Percentiles rank a stretch among this genome's conserved stretches.
These are phyloP conservation scores for Saccharomycopsis fibuligera DNA, from an alignment of 805 yeast species.

Conservation along the genomic window DNA sequence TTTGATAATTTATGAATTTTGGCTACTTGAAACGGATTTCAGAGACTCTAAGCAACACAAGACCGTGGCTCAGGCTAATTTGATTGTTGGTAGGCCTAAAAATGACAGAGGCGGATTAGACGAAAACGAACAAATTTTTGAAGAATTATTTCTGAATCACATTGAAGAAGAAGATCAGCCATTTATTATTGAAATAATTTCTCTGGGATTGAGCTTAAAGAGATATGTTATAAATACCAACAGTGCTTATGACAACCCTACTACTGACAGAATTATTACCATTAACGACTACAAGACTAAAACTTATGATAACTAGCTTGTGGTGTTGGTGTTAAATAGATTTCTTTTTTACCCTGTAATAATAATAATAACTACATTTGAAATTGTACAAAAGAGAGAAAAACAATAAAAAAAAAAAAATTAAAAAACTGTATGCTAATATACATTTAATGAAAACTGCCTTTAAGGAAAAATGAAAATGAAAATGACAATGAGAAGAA, in stretches of 20 bases:
- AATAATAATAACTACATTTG: too few species aligned
- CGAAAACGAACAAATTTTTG: slow-evolving; percentile 2
- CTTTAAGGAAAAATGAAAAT: too few species aligned
- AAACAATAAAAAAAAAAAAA: too few species aligned
- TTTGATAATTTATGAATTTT: slow-evolving; percentile 10
- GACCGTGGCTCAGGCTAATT: slow-evolving; percentile 6
- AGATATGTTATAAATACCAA: slow-evolving; percentile 6
- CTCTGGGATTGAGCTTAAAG: slow-evolving; percentile 7
- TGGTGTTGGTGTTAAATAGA: neutral
- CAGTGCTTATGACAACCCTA: slow-evolving; percentile 9
- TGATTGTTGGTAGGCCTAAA: slow-evolving; percentile 13
- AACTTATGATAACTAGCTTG: neutral
- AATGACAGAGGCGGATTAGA: neutral
- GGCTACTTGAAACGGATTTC: slow-evolving; percentile 9
- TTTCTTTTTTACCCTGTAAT: neutral
- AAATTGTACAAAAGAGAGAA: too few species aligned
- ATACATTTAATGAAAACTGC: too few species aligned
- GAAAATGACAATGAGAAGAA: too few species aligned
- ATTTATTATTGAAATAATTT: slow-evolving; percentile 15
- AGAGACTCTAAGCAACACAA: neutral
- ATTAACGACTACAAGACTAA: slow-evolving; percentile 11
- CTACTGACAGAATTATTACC: slow-evolving; percentile 10
- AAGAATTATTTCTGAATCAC: slow-evolving; percentile 6
- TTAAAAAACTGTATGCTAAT: too few species aligned
- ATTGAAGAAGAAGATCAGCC: slow-evolving; percentile 13